These are phyloP conservation scores for Fusarium tuaranense DNA, from an alignment of 2,329 filamentous ascomycete species.

Conservation along the genomic window DNA sequence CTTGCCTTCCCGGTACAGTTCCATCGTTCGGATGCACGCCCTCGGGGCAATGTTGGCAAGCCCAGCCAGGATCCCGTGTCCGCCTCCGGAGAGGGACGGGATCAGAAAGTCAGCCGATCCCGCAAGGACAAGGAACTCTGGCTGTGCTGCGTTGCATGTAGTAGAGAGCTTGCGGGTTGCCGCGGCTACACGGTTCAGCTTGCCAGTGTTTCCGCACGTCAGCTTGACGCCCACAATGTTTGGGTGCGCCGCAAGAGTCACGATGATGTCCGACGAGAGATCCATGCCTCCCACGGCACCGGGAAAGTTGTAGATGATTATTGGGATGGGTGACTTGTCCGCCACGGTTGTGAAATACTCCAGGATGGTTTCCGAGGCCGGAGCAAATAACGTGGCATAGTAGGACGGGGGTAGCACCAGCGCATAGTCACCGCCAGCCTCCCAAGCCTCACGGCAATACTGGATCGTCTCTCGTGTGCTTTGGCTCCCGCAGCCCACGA, in stretches of 20 bases:
- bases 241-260: conserved; percentile 68
- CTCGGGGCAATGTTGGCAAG: conserved; percentile 79
- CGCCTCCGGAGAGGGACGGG: conserved; percentile 75
- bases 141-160: conserved; percentile 15
- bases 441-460: conserved; percentile 75
- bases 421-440: conserved; percentile 79
- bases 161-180: conserved; percentile 61
- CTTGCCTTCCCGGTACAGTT: conserved; percentile 69
- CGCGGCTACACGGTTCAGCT: conserved; percentile 72
- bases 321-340: conserved; percentile 70
- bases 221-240: conserved; percentile 78
- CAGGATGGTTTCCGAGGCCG: conserved; percentile 62
- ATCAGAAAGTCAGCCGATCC: conserved; percentile 80
- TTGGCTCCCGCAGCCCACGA: conserved; percentile 81
- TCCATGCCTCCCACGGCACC: conserved; percentile 73
- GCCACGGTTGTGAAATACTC: conserved; percentile 76
- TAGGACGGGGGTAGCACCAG: conserved; percentile 82
- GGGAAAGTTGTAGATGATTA: conserved; percentile 78
- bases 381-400: conserved; percentile 75
- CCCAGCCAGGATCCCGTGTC: conserved; percentile 78
- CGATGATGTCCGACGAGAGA: conserved; percentile 71
- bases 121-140: conserved; percentile 75
- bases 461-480: conserved; percentile 79
- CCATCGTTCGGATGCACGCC: conserved; percentile 70
- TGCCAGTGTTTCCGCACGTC: conserved; percentile 78